Percentiles rank a stretch among this genome's conserved stretches.
Evolutionary conservation across 129 eudicot genomes (phyloP).

Genomic region (Chrysanthemum makinoi): DNA sequence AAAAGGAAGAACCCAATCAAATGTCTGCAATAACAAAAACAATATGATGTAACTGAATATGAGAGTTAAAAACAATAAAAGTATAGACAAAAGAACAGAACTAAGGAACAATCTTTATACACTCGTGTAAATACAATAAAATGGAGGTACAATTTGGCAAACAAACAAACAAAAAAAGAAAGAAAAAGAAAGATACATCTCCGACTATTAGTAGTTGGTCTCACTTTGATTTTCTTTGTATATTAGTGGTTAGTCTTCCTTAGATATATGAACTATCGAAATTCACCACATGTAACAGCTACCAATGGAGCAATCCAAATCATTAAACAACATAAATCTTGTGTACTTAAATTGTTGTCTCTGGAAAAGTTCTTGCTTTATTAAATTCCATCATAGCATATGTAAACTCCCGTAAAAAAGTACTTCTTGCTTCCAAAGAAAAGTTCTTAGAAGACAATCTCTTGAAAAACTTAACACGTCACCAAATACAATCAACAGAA

Average conservation of each 20-base stretch:
- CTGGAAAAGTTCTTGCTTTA: neutral
- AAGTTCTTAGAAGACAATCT: neutral
- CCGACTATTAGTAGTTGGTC: no score
- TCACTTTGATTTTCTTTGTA: neutral
- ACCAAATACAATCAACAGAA: constrained; percentile 7
- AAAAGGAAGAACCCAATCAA: constrained; percentile 94
- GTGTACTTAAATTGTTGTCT: no score
- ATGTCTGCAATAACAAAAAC: constrained; percentile 65
- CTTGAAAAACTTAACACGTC: neutral
- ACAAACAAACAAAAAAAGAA: no score
- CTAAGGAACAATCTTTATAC: constrained; percentile 17
- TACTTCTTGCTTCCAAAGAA: neutral
- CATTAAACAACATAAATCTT: neutral
- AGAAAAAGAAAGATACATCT: no score
- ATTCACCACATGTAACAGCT: neutral
- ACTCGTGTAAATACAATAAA: neutral
- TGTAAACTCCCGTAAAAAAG: neutral
- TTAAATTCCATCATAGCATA: neutral
- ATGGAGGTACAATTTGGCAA: no score
- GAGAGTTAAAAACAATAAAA: neutral
- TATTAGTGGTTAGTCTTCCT: neutral
- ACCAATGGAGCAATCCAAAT: neutral
- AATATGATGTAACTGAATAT: constrained; percentile 1
- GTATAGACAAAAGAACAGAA: neutral
- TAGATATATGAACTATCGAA: neutral